phyloP scores from a whole-genome alignment of 2,329 filamentous ascomycete genomes.

The Botrytis elliptica region DNA sequence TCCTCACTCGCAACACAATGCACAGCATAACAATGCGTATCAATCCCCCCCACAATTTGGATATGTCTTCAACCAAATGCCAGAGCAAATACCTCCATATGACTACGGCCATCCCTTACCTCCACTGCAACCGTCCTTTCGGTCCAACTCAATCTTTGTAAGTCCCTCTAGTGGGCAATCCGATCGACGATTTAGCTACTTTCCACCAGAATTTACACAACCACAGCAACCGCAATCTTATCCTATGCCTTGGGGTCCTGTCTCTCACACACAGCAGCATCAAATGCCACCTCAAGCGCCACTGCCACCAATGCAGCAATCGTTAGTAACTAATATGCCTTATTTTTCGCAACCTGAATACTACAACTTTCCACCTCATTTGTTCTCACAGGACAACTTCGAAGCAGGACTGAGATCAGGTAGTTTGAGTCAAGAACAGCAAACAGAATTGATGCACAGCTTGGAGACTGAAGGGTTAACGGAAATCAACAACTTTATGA shows the following conservation, averaged over 20 bases:
- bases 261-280: slow-evolving; percentile 22
- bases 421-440: slow-evolving; percentile 75
- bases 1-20: slow-evolving; percentile 43
- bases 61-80: slow-evolving; percentile 56
- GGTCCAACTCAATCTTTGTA: slow-evolving; percentile 66
- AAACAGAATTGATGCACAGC: slow-evolving; percentile 77
- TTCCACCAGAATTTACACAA: slow-evolving; percentile 54
- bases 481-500: slow-evolving; percentile 61
- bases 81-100: slow-evolving; percentile 45
- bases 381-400: slow-evolving; percentile 45
- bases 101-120: slow-evolving; percentile 31
- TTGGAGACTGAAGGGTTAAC: slow-evolving; percentile 67
- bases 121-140: slow-evolving; percentile 51
- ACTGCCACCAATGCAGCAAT: slow-evolving; percentile 24
- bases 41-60: slow-evolving; percentile 53
- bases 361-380: slow-evolving; percentile 34
- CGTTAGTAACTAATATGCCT: slow-evolving; percentile 30
- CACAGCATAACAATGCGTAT: slow-evolving; percentile 18
- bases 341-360: slow-evolving; percentile 37
- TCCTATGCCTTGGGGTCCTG: slow-evolving; percentile 37
- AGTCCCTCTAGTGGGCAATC: slow-evolving; percentile 53
- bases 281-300: slow-evolving; percentile 24
- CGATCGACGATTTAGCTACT: slow-evolving; percentile 62
- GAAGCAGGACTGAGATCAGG: slow-evolving; percentile 55
- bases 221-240: slow-evolving; percentile 34